Conservation (phyloP, 2,329 filamentous ascomycete genomes). For the Talaromyces islandicus region DNA sequence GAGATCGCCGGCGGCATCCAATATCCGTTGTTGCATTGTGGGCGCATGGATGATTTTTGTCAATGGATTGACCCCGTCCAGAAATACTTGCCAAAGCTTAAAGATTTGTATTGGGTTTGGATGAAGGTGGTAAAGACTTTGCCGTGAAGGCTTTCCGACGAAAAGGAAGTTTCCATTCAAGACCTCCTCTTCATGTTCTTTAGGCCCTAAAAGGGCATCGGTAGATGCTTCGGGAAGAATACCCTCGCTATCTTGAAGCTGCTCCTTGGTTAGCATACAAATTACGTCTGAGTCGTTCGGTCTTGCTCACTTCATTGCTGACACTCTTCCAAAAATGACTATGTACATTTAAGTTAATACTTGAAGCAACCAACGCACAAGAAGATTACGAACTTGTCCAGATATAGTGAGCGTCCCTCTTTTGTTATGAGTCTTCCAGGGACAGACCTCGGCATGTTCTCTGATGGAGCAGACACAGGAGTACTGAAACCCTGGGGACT, state of each 20-base stretch:
- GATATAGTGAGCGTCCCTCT: constrained; percentile 10
- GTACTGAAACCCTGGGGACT: not conserved
- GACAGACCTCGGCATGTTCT: constrained; percentile 1
- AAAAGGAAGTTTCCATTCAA: constrained; percentile 8
- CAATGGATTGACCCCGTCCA: constrained; percentile 21
- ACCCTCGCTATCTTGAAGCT: constrained; percentile 11
- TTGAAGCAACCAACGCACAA: not conserved
- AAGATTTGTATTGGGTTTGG: constrained; percentile 17
- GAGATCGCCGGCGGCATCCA: constrained; percentile 17
- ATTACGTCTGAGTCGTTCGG: not conserved
- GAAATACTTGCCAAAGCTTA: constrained; percentile 19
- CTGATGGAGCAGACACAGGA: not conserved
- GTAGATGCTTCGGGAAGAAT: constrained; percentile 6
- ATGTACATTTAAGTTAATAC: not conserved
- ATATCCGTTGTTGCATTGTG: constrained; percentile 19
- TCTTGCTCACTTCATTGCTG: constrained; percentile 9
- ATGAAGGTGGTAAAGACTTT: constrained; percentile 8
- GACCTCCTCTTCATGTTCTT: not conserved
- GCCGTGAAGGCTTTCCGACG: not conserved
- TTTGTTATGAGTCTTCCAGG: constrained; percentile 10
- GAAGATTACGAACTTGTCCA: constrained; percentile 11
- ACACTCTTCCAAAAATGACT: constrained; percentile 13
- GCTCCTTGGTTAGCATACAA: not conserved
- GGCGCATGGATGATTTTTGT: constrained; percentile 20
- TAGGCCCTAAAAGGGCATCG: not conserved